Evolutionary conservation across 495 filamentous ascomycete genomes (phyloP), one percentile per base, ranked within the genome.

Genomic region (Penicillium flavigenum): DNA sequence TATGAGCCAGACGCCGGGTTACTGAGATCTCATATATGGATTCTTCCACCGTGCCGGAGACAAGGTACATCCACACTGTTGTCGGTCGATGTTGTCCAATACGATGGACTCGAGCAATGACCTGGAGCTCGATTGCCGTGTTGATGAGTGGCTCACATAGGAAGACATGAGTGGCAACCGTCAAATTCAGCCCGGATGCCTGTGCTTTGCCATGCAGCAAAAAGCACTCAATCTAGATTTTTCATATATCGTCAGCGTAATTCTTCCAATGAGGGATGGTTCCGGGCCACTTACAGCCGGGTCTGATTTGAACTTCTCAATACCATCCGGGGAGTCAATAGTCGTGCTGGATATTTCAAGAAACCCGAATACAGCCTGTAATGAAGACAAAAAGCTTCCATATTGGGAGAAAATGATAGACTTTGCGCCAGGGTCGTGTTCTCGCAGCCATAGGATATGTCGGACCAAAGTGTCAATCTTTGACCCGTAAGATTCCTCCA

Each of bases 121-220:
- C 93, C 65, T 98, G 93, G 6, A 96, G 80, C 63, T 97, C 93
- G 9, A 98, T 84, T 2, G 93, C 91, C 6, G 92, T 89, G 67
- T 97, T 96, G 61, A 97, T 83, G 4, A 97, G 74, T 1, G 93
- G 93, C 69, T 98, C 93, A 69, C 92, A 96, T 8, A 98, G 76
- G 62, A 98, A 93, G 1, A 98, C 91, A 67, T 98, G 90, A 11
- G 86, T 96, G 5, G 93, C 94, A 67, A 93, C 92, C 60, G 96
- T 85, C 5, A 98, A 78, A 60, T 92, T 98, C 27, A 98, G 73
- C 0, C 93, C 93, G 1, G 89, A 89, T 3, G 90, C 88, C 66
- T 96, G 90, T 0, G 91, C 86, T 56, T 89, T 88, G 2, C 92
- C 91, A 65, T 96, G 90, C 43, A 98, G 77, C 7, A 97, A 78